These are phyloP conservation scores for Populus deltoides DNA, from an alignment of 345 rosid species.

Conservation along the genomic window DNA sequence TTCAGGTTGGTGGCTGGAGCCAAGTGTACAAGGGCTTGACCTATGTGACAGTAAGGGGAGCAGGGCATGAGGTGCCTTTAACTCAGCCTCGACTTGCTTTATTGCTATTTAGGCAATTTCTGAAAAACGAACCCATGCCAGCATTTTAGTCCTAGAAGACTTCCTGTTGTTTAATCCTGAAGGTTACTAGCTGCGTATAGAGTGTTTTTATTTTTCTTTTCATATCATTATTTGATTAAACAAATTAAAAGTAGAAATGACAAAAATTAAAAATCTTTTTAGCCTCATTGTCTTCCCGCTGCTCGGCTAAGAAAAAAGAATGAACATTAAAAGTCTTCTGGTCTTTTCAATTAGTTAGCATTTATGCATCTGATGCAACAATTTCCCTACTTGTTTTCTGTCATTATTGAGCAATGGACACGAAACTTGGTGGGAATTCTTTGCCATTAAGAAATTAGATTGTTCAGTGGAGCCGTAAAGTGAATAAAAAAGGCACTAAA, in stretches of 20 bases:
- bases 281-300: background rate
- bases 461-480: slow-evolving; percentile 23
- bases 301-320: background rate
- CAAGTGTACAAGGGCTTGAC: slow-evolving; percentile 52
- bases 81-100: slow-evolving; percentile 48
- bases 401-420: background rate
- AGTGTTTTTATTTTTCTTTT: background rate
- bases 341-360: background rate
- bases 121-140: slow-evolving; percentile 38
- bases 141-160: background rate
- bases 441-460: slow-evolving; percentile 8
- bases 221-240: background rate
- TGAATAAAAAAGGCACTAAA: slow-evolving; percentile 15
- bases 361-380: background rate
- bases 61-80: slow-evolving; percentile 67
- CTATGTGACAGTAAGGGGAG: slow-evolving; percentile 55
- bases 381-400: background rate
- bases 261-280: background rate
- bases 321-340: background rate
- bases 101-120: slow-evolving; percentile 38
- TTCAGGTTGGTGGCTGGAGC: slow-evolving; percentile 65
- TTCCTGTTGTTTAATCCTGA: background rate
- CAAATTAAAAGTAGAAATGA: background rate
- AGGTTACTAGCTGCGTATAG: background rate
- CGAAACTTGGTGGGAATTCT: slow-evolving; percentile 8